Base-by-base conservation (phyloP, 495 filamentous ascomycete species). In the Penicillium flavigenum region DNA sequence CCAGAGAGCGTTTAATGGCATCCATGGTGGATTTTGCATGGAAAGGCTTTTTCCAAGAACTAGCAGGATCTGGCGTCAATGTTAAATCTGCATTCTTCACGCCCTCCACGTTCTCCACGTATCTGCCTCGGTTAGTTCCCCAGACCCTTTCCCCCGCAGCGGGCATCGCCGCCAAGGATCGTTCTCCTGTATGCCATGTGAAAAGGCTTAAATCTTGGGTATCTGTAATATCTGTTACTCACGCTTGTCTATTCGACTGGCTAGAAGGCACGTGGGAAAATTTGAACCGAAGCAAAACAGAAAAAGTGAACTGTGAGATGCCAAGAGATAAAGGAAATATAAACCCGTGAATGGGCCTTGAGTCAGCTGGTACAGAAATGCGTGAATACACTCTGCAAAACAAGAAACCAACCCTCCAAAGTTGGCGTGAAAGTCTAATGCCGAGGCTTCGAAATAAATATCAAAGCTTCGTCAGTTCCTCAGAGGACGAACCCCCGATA, bases 101-200 rank as follows among this genome's bases (percentile, higher is more conserved):
- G 14, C 27, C 24, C 26, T 44, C 11, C 5, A 31, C 8, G 17
- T 7, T 34, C n/a, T 16, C 17, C 20, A 36, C 34, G 14, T 58
- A 24, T 48, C 46, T 63, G 56, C 63, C 65, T 65, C 65, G 65
- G 65, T 50, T 24, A 24, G 22, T 54, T 45, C 60, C 55, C 59
- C 42, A 47, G 45, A 52, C 57, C 31, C 10, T 39, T 58, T 43
- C 12, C 62, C 48, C 34, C 41, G 47, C 61, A 61, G 58, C 52
- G 58, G 56, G 29, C 36, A 39, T 17, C 43, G 49, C 54, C 9
- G 44, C 48, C 48, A 54, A 51, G 41, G 22, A 46, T 56, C 11
- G 51, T 54, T 63, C 63, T 57, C 54, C 48, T 61, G 48, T 19
- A 51, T 29, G 19, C 32, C 63, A 68, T 61, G 65, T 65, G 63